These are phyloP conservation scores for Arctium minus DNA, from an alignment of 129 eudicot species.

Conservation along the genomic window DNA sequence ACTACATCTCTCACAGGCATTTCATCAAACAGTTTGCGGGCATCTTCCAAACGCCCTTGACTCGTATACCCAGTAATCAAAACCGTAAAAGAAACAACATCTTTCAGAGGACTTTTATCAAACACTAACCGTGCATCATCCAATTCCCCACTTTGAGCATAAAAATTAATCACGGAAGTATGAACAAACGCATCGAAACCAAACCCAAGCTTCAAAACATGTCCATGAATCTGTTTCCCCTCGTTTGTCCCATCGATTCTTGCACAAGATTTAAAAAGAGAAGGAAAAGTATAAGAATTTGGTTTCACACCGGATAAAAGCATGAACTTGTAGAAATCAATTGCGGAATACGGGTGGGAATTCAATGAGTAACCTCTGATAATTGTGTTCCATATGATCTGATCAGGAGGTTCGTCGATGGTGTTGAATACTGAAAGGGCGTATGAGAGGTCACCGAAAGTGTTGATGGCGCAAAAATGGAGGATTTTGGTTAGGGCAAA, in stretches of 20 bases:
- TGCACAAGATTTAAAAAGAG: slow-evolving; percentile 36
- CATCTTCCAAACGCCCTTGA: slow-evolving; percentile 38
- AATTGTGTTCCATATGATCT: slow-evolving; percentile 39
- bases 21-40: slow-evolving; percentile 40
- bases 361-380: slow-evolving; percentile 34
- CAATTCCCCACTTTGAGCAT: slow-evolving; percentile 55
- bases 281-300: slow-evolving; percentile 34
- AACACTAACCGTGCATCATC: slow-evolving; percentile 52
- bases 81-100: slow-evolving; percentile 62
- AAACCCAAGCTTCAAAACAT: slow-evolving; percentile 33
- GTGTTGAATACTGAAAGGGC: slow-evolving; percentile 47
- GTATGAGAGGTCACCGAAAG: slow-evolving; percentile 45
- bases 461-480: slow-evolving; percentile 61
- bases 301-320: slow-evolving; percentile 29
- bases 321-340: slow-evolving; percentile 26
- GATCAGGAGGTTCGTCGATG: slow-evolving; percentile 34
- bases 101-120: slow-evolving; percentile 50
- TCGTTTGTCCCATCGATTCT: background rate
- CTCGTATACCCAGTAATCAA: slow-evolving; percentile 59
- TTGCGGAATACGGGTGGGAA: slow-evolving; percentile 19
- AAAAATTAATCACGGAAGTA: slow-evolving; percentile 57
- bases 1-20: slow-evolving; percentile 62
- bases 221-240: slow-evolving; percentile 34
- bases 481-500: slow-evolving; percentile 47
- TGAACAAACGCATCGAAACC: slow-evolving; percentile 32